Evolutionary conservation across 495 filamentous ascomycete genomes (phyloP), one percentile per base, ranked within the genome.

Genomic region (Terfezia boudieri): DNA sequence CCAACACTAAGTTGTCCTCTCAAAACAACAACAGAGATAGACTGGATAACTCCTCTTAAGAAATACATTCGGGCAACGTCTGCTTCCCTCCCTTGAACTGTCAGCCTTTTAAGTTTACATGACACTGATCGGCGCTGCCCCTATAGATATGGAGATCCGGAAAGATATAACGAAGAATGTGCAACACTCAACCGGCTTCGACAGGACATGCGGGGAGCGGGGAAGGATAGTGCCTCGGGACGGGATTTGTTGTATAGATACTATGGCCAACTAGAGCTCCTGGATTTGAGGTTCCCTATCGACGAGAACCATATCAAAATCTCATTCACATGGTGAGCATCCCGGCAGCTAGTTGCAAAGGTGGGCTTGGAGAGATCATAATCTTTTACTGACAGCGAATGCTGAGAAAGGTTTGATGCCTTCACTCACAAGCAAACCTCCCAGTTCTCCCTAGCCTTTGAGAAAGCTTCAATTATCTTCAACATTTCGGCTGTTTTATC

Each of bases 231-330:
- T 68, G 88, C 88, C 49, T 82, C 87, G 2, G 90, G 90, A 23
- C 74, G 90, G 66, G 90, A 98, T 68, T 69, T 98, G 56, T 70
- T 98, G 38, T 98, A 98, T 68, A 79, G 92, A 64, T 98, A 98
- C 67, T 98, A 98, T 64, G 90, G 89, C 35, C 90, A 98, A 68
- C 74, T 98, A 58, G 90, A 98, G 70, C 71, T 96, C 55, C 67
- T 98, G 61, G 90, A 98, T 65, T 74, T 98, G 54, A 76, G 90
- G 57, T 98, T 98, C 66, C 92, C 92, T 4, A 84, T 98, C 17
- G 92, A 98, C 64, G 90, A 96, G 71, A 88, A 93, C 62, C 89
- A 96, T 61, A 94, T 98, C 71, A 94, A 94, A 71, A 94, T 98
- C 58, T 84, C 84, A 3, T 98, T 98, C 68, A 96, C 92, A 53